Evolutionary conservation across 768 basidiomycete genomes (phyloP).

Genomic region (Lentinula sp.): DNA sequence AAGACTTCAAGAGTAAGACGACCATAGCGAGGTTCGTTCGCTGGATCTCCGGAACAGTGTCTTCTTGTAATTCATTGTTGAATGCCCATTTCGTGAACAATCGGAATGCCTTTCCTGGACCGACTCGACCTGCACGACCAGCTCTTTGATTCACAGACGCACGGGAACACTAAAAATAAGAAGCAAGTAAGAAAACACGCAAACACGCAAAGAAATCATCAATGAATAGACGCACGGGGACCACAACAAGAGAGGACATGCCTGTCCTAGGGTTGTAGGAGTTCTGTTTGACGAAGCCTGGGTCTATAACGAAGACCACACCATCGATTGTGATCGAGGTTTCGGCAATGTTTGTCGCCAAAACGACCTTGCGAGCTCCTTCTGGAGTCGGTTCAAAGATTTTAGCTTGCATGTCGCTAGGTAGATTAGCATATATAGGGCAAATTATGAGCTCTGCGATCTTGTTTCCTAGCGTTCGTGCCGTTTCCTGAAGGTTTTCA

Average conservation of each 20-base stretch:
- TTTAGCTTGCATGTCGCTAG: slow-evolving; percentile 98
- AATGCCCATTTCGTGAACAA: slow-evolving; percentile 99
- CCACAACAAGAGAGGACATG: slow-evolving; percentile 95
- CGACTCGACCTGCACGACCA: slow-evolving; percentile 95
- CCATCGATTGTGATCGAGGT: slow-evolving; percentile 99
- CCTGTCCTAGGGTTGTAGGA: slow-evolving; percentile 98
- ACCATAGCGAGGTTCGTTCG: slow-evolving; percentile 97
- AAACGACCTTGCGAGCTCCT: slow-evolving; percentile 93
- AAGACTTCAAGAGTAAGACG: slow-evolving; percentile 88
- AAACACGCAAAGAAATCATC: background rate
- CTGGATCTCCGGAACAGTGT: slow-evolving; percentile 98
- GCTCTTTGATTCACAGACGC: slow-evolving; percentile 97
- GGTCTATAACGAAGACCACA: slow-evolving; percentile 98
- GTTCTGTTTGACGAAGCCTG: slow-evolving; percentile 99
- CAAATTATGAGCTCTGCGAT: slow-evolving; percentile 91
- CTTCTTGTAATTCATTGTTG: slow-evolving; percentile 90
- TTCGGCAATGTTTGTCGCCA: slow-evolving; percentile 99
- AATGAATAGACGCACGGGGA: slow-evolving; percentile 54
- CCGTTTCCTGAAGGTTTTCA: slow-evolving; percentile 93
- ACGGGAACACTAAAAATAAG: slow-evolving; percentile 71
- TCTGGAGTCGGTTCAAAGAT: slow-evolving; percentile 99
- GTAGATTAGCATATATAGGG: slow-evolving; percentile 98
- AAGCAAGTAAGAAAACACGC: background rate
- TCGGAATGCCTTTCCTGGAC: slow-evolving; percentile 97
- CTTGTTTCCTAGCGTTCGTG: slow-evolving; percentile 92